Evolutionary conservation across 1,284 basidiomycete genomes (phyloP), one percentile per base, ranked within the genome.

Genomic region (Bondarzewia mesenterica): DNA sequence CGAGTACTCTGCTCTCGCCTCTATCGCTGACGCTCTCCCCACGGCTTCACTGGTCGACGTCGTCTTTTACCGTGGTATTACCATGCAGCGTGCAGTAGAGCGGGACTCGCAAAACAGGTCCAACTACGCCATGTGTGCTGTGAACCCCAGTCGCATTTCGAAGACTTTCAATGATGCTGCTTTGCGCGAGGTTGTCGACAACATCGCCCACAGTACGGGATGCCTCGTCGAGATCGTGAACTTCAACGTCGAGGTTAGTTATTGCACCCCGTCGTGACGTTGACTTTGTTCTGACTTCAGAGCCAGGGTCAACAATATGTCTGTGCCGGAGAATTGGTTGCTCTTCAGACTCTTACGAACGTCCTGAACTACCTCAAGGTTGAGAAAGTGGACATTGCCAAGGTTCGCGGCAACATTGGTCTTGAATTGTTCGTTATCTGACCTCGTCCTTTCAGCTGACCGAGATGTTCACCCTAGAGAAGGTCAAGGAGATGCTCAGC

Each of bases 61-160:
- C 61, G 95, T 99, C 39, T 98, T 99, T 79, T 98, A 97, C 70
- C 92, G 96, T 68, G 95, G 95, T 64, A 95, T 99, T 62, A 99
- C 95, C 44, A 99, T 99, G 95, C 94, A 97, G 64, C 90, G 93
- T 41, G 94, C 94, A 18, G 94, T 97, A 52, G 90, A 96, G 67
- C 90, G 95, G 42, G 95, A 98, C 62, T 75, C 85, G 2, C 75
- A 89, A 51, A 94, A 94, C 63, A 82, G 95, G 46, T 94, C 91
- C 27, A 93, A 95, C 67, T 99, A 98, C 62, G 94, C 93, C 16
- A 98, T 99, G 96, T 94, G 93, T 68, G 95, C 95, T 15, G 89
- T 97, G 62, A 98, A 98, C 68, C 96, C 96, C 2, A 88, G 91
- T 58, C 86, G 95, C 52, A 91, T 99, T 56, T 92, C 91, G 37